Evolutionary conservation across 106 monocot genomes (phyloP).

Genomic region (Amphibolis antarctica): DNA sequence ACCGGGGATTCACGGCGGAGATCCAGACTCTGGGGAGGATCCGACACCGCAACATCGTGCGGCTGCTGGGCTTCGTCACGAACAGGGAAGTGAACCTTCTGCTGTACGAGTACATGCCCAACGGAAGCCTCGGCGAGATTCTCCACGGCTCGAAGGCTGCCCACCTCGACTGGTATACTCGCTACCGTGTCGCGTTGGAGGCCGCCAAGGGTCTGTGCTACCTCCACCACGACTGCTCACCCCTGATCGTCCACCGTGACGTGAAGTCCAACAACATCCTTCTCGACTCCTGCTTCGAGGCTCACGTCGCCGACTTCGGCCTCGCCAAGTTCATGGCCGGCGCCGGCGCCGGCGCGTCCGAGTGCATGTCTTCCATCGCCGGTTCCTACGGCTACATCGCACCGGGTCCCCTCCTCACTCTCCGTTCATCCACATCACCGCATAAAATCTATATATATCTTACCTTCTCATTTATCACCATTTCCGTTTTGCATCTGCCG

Average conservation of each 20-base stretch:
- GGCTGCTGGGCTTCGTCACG: slow-evolving; percentile 67
- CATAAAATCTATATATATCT: too few species aligned
- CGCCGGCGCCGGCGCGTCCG: slow-evolving; percentile 50
- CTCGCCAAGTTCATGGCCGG: slow-evolving; percentile 65
- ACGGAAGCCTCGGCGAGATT: slow-evolving; percentile 78
- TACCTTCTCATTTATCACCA: not conserved
- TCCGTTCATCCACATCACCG: not conserved
- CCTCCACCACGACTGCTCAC: slow-evolving; percentile 85
- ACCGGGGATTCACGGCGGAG: slow-evolving; percentile 84
- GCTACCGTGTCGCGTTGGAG: slow-evolving; percentile 65
- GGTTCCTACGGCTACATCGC: slow-evolving; percentile 97
- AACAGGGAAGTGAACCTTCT: slow-evolving; percentile 69
- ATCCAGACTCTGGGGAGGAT: slow-evolving; percentile 78
- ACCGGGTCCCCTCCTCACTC: slow-evolving; percentile 35
- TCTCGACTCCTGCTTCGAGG: slow-evolving; percentile 68
- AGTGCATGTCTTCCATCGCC: slow-evolving; percentile 88
- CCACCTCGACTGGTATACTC: slow-evolving; percentile 58
- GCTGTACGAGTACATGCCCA: slow-evolving; percentile 93
- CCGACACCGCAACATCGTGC: slow-evolving; percentile 80
- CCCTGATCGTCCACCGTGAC: slow-evolving; percentile 72
- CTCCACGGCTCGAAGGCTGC: slow-evolving; percentile 79
- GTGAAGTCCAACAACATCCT: slow-evolving; percentile 88
- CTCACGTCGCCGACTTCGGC: slow-evolving; percentile 92
- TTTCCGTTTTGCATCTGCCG: not conserved
- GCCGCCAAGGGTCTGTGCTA: slow-evolving; percentile 82